A percentile compares a stretch with the other conserved stretches of the same genome.
Conservation (phyloP, 2,329 filamentous ascomycete species). For the Rhynchosporium graminicola region DNA sequence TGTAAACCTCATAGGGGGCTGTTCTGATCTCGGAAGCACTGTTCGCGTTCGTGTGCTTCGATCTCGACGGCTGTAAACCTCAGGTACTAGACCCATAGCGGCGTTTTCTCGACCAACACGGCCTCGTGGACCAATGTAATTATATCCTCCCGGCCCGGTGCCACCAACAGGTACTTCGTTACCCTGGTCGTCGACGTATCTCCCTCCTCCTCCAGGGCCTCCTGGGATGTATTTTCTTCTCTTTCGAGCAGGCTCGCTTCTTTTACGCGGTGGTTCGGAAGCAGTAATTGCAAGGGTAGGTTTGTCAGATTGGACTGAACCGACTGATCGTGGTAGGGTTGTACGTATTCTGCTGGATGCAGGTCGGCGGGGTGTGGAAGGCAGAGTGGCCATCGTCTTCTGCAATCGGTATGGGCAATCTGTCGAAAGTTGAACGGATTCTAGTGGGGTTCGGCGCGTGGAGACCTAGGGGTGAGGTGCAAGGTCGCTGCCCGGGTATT, state of each 20-base stretch:
- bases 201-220: slow-evolving; percentile 80
- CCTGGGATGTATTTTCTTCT: slow-evolving; percentile 79
- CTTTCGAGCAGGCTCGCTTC: slow-evolving; percentile 61
- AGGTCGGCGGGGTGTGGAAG: slow-evolving; percentile 35
- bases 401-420: slow-evolving; percentile 12
- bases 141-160: slow-evolving; percentile 50
- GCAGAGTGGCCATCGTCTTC: slow-evolving; percentile 32
- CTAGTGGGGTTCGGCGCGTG: slow-evolving; percentile 28
- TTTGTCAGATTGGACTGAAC: slow-evolving; percentile 32
- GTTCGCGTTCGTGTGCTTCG: slow-evolving; percentile 58
- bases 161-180: slow-evolving; percentile 57
- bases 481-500: slow-evolving; percentile 26
- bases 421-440: slow-evolving; percentile 15
- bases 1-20: slow-evolving; percentile 46
- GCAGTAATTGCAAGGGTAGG: slow-evolving; percentile 29
- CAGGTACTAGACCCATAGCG: slow-evolving; percentile 47
- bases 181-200: slow-evolving; percentile 75
- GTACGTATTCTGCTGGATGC: slow-evolving; percentile 34
- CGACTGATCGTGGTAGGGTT: slow-evolving; percentile 34
- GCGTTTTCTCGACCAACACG: slow-evolving; percentile 53
- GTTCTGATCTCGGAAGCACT: slow-evolving; percentile 50
- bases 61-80: slow-evolving; percentile 51
- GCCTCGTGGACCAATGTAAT: slow-evolving; percentile 54
- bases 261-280: slow-evolving; percentile 58
- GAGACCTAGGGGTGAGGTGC: slow-evolving; percentile 24